Base-by-base conservation (phyloP, 257 asterid genomes). In the Gentiana macrophylla region DNA sequence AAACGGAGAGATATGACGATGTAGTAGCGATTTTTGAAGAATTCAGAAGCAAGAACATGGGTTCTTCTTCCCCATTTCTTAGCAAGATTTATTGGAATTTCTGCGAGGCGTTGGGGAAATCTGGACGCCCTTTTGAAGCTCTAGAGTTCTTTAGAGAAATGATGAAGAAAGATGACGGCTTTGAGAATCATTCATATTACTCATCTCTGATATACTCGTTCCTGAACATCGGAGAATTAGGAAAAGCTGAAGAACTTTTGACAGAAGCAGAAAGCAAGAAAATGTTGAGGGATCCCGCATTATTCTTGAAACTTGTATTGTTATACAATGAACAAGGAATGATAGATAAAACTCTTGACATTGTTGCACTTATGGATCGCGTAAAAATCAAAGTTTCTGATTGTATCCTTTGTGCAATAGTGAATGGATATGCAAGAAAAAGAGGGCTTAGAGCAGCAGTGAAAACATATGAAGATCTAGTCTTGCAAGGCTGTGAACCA, bases 371-470 rank as follows among this genome's bases (percentile, higher is more conserved):
- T 3, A 92, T 92, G 98, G 72, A 66, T 44, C 90, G 95, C 1
- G 82, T 53, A 1, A 64, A 70, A 24, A 66, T 85, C 35, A 68
- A 81, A 56, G 91, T 84, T 2, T 87, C 98, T 0, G 97, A 92
- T 63, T 92, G 97, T 80, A 84, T 87, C 15, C 73, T 84, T 4
- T 84, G 98, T 37, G 88, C 98, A 2, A 78, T 92, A 12, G 79
- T 92, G 24, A 92, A 92, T 15, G 97, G 94, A 1, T 92, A 67
- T 54, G 71, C 83, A 0, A 85, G 68, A 71, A 81, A 63, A 71
- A 60, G 83, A 63, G 95, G 95, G 34, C 69, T 61, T 0, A 63
- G 48, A 43, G 61, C 70, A 5, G 90, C 94, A 10, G 67, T 55
- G 0, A 49, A 68, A 59, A 88, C 80, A 45, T 92, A 84, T 6